phyloP scores from a whole-genome alignment of 306 rosid genomes.

The Quercus wislizeni region DNA sequence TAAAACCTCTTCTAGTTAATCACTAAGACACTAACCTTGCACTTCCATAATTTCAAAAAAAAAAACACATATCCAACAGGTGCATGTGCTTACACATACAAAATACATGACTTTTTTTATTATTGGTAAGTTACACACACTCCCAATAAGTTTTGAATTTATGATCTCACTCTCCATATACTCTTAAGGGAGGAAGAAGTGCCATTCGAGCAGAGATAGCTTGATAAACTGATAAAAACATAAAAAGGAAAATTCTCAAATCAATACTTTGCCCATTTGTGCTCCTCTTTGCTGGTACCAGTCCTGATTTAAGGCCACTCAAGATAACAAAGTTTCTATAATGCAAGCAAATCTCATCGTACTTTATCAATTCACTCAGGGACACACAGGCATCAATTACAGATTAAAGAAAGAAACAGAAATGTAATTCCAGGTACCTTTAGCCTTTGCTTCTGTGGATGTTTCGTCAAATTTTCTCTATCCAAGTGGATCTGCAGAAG shows the following conservation, averaged over 20 bases:
- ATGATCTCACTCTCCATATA: too few species aligned
- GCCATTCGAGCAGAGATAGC: background rate
- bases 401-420: slow-evolving; percentile 1
- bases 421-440: slow-evolving; percentile 39
- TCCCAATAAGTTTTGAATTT: too few species aligned
- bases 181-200: too few species aligned
- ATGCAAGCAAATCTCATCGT: background rate
- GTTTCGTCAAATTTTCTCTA: slow-evolving; percentile 37
- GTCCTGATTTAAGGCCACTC: background rate
- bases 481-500: slow-evolving; percentile 70
- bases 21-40: background rate
- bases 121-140: too few species aligned
- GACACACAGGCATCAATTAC: background rate
- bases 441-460: slow-evolving; percentile 28
- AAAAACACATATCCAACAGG: background rate
- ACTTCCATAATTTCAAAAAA: background rate
- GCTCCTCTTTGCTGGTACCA: background rate
- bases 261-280: background rate
- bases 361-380: background rate
- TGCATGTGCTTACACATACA: background rate
- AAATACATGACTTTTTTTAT: background rate
- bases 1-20: background rate
- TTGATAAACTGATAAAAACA: background rate
- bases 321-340: background rate
- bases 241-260: background rate